Base-by-base conservation (phyloP, 441 rosid species). In the Pelargonium australe region DNA sequence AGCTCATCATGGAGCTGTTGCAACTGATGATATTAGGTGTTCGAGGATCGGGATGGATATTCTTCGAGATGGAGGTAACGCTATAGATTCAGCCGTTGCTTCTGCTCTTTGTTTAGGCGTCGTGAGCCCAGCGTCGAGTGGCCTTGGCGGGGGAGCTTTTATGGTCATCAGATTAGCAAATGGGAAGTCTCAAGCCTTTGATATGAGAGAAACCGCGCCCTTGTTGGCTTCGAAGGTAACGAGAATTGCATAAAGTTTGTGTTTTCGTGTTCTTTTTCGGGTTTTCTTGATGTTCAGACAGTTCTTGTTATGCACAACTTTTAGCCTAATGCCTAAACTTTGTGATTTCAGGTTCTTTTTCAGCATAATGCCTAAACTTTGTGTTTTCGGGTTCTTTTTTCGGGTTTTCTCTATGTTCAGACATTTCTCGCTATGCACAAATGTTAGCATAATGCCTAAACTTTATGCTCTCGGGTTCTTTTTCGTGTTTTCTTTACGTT, bases 131-230 rank as follows among this genome's bases (percentile, higher is more conserved):
- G 83, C 88, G 5, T 84, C 88, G 9, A 85, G 87, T 43, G 92
- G 92, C 67, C 78, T 84, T n/a, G 88, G 89, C 1, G 89, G 92
- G 13, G 92, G 92, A 72, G 83, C 83, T 43, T 87, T 87, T 65
- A 80, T 82, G 80, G 40, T 87, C 2, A 55, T 84, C 44, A 77
- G 82, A 49, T 44, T 69, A 7, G 78, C 78, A 40, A 71, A 61
- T 66, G 86, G 85, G 16, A 71, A 73, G 16, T 53, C 74, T 0
- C 67, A 76, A 2, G 81, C 86, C 20, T 75, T 79, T 71, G 86
- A 85, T 74, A 83, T 85, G 80, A 83, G 88, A 78, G 90, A 87
- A 83, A 83, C 80, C 9, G 90, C 92, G 49, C 88, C 88, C 11
- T 60, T 73, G 37, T 19, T 13, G 11, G 90, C 90, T 65, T 77